A percentile compares a stretch with the other conserved stretches of the same genome.
phyloP scores from a whole-genome alignment of 805 yeast species.

The Yamadazyma sp. region DNA sequence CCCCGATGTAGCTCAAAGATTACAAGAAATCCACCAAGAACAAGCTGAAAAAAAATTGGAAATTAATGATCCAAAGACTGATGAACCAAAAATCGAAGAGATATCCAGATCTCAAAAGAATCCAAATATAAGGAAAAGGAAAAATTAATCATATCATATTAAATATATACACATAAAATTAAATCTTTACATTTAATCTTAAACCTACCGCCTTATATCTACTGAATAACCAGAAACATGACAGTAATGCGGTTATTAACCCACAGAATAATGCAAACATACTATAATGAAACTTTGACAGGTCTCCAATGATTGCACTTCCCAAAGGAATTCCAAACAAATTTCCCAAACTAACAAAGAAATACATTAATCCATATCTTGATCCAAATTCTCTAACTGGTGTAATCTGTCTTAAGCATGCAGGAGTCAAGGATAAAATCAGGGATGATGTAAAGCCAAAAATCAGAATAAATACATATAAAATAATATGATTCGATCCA shows the following conservation, averaged over 20 bases:
- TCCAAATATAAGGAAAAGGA: conserved; percentile 2
- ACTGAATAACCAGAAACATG: conserved; percentile 27
- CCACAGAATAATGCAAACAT: conserved; percentile 35
- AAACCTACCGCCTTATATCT: conserved; percentile 31
- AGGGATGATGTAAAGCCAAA: conserved; percentile 63
- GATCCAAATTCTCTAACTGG: conserved; percentile 64
- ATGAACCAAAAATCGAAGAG: conserved; percentile 5
- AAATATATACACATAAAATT: conserved; percentile 1
- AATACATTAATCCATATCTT: conserved; percentile 64
- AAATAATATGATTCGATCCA: conserved; percentile 40
- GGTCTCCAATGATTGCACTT: conserved; percentile 34
- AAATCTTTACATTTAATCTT: conserved; percentile 20
- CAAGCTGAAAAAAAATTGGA: conserved; percentile 2
- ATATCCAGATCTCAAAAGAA: conserved; percentile 1
- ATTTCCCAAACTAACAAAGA: conserved; percentile 47
- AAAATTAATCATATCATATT: conserved; percentile 1
- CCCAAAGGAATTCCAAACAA: conserved; percentile 36
- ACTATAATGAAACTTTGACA: conserved; percentile 22
- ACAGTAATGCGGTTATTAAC: conserved; percentile 22
- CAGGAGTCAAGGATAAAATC: conserved; percentile 63
- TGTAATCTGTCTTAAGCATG: conserved; percentile 66
- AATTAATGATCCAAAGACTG: background rate
- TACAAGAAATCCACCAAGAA: conserved; percentile 19
- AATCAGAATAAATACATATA: conserved; percentile 51
- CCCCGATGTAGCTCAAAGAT: conserved; percentile 37